Conservation (phyloP, 2,329 filamentous ascomycete species). For the Mariannaea sp. region DNA sequence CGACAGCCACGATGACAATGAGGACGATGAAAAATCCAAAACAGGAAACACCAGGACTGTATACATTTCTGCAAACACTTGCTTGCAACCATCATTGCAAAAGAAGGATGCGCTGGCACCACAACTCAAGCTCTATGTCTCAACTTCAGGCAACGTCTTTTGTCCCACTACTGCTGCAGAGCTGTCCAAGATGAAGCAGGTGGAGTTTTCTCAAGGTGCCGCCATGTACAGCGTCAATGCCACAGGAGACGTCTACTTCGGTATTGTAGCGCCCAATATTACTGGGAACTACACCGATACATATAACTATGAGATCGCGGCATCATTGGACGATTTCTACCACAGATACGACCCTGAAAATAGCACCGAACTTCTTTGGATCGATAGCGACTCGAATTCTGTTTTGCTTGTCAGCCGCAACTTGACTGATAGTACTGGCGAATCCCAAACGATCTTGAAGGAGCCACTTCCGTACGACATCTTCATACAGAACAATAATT, state of each 20-base stretch:
- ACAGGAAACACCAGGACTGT: constrained; percentile 52
- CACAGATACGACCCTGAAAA: constrained; percentile 61
- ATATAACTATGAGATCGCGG: constrained; percentile 83
- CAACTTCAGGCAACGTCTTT: constrained; percentile 49
- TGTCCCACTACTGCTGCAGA: constrained; percentile 37
- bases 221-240: constrained; percentile 66
- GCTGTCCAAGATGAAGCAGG: constrained; percentile 33
- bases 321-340: constrained; percentile 78
- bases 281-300: constrained; percentile 62
- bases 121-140: constrained; percentile 80
- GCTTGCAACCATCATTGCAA: constrained; percentile 67
- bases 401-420: constrained; percentile 81
- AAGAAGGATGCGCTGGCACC: constrained; percentile 50
- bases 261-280: constrained; percentile 71
- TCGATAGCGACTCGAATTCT: constrained; percentile 82
- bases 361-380: constrained; percentile 67
- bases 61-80: constrained; percentile 87
- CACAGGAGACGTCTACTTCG: constrained; percentile 73
- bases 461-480: constrained; percentile 70
- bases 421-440: constrained; percentile 62
- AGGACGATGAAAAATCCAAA: constrained; percentile 10
- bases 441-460: constrained; percentile 60
- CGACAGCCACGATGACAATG: constrained; percentile 23
- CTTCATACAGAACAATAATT: constrained; percentile 70
- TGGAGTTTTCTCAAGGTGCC: constrained; percentile 70